Percentiles rank a stretch among this genome's conserved stretches.
These are phyloP conservation scores for Chionographis japonica DNA, from an alignment of 106 monocot species.

Conservation along the genomic window DNA sequence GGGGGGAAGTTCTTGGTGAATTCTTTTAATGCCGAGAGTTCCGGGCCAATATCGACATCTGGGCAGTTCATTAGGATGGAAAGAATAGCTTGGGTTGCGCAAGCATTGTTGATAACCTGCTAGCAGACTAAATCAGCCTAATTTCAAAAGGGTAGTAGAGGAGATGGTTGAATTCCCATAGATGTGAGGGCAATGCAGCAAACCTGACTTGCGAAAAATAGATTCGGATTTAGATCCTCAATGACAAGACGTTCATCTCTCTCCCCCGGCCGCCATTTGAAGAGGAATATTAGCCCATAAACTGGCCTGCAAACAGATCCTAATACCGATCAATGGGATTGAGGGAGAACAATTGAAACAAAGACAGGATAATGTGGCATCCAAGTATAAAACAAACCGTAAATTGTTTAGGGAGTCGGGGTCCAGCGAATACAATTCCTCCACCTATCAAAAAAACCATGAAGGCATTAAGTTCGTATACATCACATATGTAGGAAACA, in stretches of 20 bases:
- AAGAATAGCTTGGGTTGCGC: slow-evolving; percentile 98
- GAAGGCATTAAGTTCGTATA: background rate
- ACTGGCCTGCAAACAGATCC: slow-evolving; percentile 54
- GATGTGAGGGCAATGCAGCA: background rate
- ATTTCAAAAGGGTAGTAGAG: background rate
- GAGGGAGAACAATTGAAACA: background rate
- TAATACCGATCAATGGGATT: background rate
- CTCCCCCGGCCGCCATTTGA: slow-evolving; percentile 88
- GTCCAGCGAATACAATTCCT: slow-evolving; percentile 66
- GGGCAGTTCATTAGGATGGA: slow-evolving; percentile 85
- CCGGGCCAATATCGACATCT: slow-evolving; percentile 76
- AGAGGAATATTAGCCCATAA: slow-evolving; percentile 88
- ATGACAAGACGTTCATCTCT: slow-evolving; percentile 71
- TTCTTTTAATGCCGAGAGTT: slow-evolving; percentile 70
- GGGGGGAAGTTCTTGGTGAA: slow-evolving; percentile 92
- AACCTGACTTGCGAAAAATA: slow-evolving; percentile 96
- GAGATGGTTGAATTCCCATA: background rate
- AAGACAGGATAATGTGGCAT: background rate
- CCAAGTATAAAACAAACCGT: slow-evolving; percentile 24
- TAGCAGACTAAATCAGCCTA: background rate
- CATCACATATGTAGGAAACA: background rate
- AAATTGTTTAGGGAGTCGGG: slow-evolving; percentile 51
- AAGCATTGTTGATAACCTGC: slow-evolving; percentile 97
- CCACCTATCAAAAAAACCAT: slow-evolving; percentile 36
- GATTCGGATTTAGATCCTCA: slow-evolving; percentile 67